Evolutionary conservation across 2,329 filamentous ascomycete species (phyloP), one percentile per base, ranked within the genome.

Genomic region (Ceratocystis papillata): DNA sequence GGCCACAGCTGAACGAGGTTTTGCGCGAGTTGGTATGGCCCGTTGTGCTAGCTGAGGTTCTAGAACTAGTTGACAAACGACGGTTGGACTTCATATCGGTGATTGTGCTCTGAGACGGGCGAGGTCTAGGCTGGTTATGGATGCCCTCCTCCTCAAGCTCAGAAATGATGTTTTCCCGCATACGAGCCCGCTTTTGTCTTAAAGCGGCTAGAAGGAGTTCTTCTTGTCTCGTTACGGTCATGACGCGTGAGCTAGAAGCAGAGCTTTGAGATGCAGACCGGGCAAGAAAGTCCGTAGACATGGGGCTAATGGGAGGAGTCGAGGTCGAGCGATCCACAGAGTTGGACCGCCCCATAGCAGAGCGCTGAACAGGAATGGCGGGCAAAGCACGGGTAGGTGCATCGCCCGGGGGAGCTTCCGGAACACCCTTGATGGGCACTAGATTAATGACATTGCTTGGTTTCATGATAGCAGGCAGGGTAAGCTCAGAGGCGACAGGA

Each of bases 201-300:
- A 85, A 75, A 2, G 82, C 82, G 1, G 82, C 79, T 3, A 85
- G 75, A 0, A 85, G 75, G 77, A 83, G 79, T 72, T 84, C 80
- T 68, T 85, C 82, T 68, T 84, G 81, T 3, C 76, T 77, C 0
- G 81, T 84, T 20, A 85, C 81, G 0, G 81, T 80, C 79, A 84
- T 83, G 65, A 83, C 75, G 1, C 81, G 78, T 33, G 74, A 73
- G 44, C 75, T 69, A 1, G 70, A 70, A 53, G 76, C 73, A 7
- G 76, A 71, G 0, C 78, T 77, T 1, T 76, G 77, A 10, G 72
- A 73, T 0, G 73, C 72, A 0, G 76, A 74, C 45, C 77, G 76
- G 17, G 79, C 73, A 67, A 77, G 79, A 62, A 79, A 79, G 64
- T 83, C 80, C 3, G 80, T 73, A 5, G 79, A 82, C 1, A 76